Evolutionary conservation across 805 yeast genomes (phyloP).

Genomic region (Saccharomyces kudriavzevii): DNA sequence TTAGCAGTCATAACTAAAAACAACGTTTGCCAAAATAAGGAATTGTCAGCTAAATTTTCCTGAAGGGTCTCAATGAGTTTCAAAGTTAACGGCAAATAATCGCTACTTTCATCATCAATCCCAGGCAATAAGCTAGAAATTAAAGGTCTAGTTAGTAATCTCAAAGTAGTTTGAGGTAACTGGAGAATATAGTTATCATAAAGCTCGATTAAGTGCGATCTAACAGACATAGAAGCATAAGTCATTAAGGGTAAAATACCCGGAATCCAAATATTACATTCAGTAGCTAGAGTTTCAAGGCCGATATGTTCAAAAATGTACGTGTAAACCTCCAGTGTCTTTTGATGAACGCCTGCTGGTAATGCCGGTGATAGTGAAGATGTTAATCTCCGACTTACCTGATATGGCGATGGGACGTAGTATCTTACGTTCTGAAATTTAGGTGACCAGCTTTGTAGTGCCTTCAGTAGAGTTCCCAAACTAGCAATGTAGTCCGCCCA

Average conservation of each 20-base stretch:
- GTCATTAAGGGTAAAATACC: constrained; percentile 86
- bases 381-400: constrained; percentile 64
- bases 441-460: constrained; percentile 46
- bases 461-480: constrained; percentile 67
- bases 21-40: constrained; percentile 80
- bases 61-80: constrained; percentile 54
- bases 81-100: constrained; percentile 58
- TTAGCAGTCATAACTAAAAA: constrained; percentile 69
- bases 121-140: constrained; percentile 75
- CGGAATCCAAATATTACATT: constrained; percentile 77
- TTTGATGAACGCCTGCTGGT: constrained; percentile 95
- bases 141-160: constrained; percentile 57
- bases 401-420: constrained; percentile 60
- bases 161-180: constrained; percentile 42
- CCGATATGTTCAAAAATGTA: constrained; percentile 60
- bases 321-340: constrained; percentile 70
- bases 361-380: constrained; percentile 71
- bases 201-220: constrained; percentile 63
- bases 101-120: constrained; percentile 86
- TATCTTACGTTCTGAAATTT: constrained; percentile 32
- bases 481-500: constrained; percentile 98
- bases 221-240: constrained; percentile 82
- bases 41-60: constrained; percentile 49
- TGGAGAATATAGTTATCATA: constrained; percentile 48
- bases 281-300: constrained; percentile 41